Conservation (phyloP, 768 basidiomycete genomes). For the Boletus rubropictus region DNA sequence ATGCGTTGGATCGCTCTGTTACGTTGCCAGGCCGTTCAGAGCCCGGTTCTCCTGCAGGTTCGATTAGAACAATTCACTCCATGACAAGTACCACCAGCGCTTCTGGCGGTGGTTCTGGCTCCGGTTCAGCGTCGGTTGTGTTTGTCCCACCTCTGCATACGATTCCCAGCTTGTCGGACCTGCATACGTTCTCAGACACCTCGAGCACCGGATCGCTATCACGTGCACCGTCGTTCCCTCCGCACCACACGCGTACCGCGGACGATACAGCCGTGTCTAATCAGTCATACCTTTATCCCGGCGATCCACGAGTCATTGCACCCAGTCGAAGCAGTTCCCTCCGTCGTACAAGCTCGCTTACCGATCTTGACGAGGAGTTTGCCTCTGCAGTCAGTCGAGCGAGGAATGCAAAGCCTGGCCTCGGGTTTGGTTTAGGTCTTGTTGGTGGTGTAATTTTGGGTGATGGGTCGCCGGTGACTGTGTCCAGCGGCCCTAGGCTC, state of each 20-base stretch:
- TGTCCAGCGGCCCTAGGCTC: conserved; percentile 57
- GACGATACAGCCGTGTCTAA: conserved; percentile 69
- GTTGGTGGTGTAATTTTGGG: conserved; percentile 37
- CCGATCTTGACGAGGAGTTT: conserved; percentile 65
- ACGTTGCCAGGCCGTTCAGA: conserved; percentile 43
- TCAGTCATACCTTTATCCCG: conserved; percentile 63
- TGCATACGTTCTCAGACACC: conserved; percentile 40
- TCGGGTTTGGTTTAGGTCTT: conserved; percentile 41
- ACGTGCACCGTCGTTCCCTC: conserved; percentile 44
- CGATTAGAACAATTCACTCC: conserved; percentile 66
- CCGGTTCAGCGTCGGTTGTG: conserved; percentile 64
- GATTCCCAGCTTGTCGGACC: conserved; percentile 66
- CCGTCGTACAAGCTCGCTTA: conserved; percentile 66
- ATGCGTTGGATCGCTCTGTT: conserved; percentile 64
- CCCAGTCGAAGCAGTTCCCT: conserved; percentile 56
- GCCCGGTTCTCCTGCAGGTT: conserved; percentile 43
- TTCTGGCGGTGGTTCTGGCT: conserved; percentile 30
- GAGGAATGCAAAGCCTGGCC: conserved; percentile 37
- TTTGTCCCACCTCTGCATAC: conserved; percentile 73
- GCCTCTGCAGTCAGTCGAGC: conserved; percentile 40
- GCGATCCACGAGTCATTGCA: conserved; percentile 67
- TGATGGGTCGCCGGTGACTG: conserved; percentile 62
- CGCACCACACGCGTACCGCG: conserved; percentile 59
- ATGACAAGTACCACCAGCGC: conserved; percentile 40
- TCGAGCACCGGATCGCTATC: conserved; percentile 38